A percentile compares a stretch with the other conserved stretches of the same genome.
These are phyloP conservation scores for Fraxinus albicans DNA, from an alignment of 305 asterid species.

Conservation along the genomic window DNA sequence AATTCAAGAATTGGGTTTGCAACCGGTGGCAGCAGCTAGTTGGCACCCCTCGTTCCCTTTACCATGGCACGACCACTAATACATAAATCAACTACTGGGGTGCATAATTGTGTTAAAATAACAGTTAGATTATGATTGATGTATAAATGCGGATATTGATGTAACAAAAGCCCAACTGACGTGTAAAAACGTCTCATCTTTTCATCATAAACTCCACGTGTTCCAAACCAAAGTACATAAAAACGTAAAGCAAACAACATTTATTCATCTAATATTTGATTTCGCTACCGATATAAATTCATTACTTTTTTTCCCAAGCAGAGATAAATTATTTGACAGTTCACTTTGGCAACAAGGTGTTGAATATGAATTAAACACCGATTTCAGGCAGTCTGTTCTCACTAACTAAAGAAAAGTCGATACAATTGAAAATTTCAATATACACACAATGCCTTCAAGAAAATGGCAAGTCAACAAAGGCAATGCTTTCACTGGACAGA, in stretches of 20 bases:
- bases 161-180: not conserved
- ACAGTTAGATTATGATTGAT: not conserved
- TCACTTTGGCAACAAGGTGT: constrained; percentile 22
- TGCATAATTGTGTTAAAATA: not conserved
- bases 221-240: not conserved
- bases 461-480: constrained; percentile 22
- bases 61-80: not conserved
- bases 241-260: constrained; percentile 2
- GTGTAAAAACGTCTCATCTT: not conserved
- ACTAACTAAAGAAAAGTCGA: constrained; percentile 16
- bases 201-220: not conserved
- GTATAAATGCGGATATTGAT: not conserved
- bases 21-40: not conserved
- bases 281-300: not conserved
- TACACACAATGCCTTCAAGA: constrained; percentile 29
- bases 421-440: constrained; percentile 30
- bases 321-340: not conserved
- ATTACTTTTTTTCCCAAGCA: not conserved
- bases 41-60: not conserved
- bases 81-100: not conserved
- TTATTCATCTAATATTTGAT: not conserved
- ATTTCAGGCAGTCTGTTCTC: constrained; percentile 21
- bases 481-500: constrained; percentile 15
- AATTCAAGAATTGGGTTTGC: constrained; percentile 1
- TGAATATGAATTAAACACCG: constrained; percentile 22